phyloP scores from a whole-genome alignment of 1,284 basidiomycete genomes.

The Exobasidium cylindrosporum region DNA sequence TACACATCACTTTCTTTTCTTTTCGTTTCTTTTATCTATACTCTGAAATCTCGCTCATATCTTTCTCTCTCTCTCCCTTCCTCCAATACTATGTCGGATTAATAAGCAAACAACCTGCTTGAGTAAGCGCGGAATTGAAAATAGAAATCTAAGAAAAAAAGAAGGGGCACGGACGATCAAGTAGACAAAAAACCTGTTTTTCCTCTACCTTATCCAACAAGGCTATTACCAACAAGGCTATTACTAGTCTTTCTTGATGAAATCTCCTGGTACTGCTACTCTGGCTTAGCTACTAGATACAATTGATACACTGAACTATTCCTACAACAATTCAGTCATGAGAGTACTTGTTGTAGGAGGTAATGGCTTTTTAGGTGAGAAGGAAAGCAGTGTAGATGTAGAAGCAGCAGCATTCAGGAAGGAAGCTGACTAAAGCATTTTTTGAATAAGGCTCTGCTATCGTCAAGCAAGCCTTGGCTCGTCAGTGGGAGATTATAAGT shows the following conservation, averaged over 20 bases:
- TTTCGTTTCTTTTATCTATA: neutral
- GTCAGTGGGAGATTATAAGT: constrained; percentile 81
- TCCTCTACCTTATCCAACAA: too few species aligned
- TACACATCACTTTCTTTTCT: neutral
- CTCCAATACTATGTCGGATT: too few species aligned
- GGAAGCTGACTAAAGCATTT: too few species aligned
- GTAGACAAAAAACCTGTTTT: too few species aligned
- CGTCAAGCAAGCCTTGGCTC: constrained; percentile 76
- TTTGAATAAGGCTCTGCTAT: constrained; percentile 71
- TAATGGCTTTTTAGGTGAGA: constrained; percentile 85
- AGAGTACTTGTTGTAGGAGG: constrained; percentile 71
- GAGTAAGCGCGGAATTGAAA: neutral
- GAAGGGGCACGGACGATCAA: neutral
- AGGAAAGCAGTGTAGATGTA: neutral
- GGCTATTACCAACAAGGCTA: too few species aligned
- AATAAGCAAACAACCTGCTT: neutral
- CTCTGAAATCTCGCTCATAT: neutral
- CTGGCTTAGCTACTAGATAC: too few species aligned
- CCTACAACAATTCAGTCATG: too few species aligned
- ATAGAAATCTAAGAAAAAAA: neutral
- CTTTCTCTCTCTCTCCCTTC: neutral
- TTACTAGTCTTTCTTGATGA: too few species aligned
- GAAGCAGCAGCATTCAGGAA: neutral
- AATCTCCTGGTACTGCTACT: too few species aligned
- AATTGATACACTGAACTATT: too few species aligned